A percentile compares a stretch with the other conserved stretches of the same genome.
phyloP scores from a whole-genome alignment of 331 rosid genomes.

The Saraca asoca region DNA sequence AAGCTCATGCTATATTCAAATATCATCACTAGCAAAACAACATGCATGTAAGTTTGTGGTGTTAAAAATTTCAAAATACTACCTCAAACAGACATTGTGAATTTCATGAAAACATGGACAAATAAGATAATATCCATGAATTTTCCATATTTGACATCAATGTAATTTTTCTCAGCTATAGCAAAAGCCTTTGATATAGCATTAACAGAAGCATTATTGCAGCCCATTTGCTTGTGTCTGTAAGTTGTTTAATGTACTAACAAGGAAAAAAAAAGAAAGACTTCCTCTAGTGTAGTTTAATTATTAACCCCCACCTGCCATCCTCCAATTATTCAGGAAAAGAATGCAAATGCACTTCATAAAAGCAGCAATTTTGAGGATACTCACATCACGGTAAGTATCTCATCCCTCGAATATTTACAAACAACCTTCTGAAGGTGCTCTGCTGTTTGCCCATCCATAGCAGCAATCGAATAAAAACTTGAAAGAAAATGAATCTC shows the following conservation, averaged over 20 bases:
- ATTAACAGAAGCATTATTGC: background rate
- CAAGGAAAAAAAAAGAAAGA: background rate
- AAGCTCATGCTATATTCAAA: constrained; percentile 22
- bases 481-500: constrained; percentile 86
- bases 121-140: background rate
- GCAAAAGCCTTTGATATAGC: constrained; percentile 6
- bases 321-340: background rate
- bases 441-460: constrained; percentile 99
- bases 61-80: constrained; percentile 9
- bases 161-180: constrained; percentile 17
- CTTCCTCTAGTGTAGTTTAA: constrained; percentile 1
- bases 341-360: background rate
- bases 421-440: constrained; percentile 82
- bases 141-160: constrained; percentile 20
- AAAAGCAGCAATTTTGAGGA: constrained; percentile 25
- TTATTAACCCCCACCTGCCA: constrained; percentile 10
- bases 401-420: constrained; percentile 73
- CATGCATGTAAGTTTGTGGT: constrained; percentile 23
- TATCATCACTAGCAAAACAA: constrained; percentile 9
- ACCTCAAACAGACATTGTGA: constrained; percentile 18
- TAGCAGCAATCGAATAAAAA: constrained; percentile 91
- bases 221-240: constrained; percentile 13
- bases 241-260: background rate
- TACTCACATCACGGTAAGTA: constrained; percentile 79
- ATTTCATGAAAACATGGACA: constrained; percentile 13